Evolutionary conservation across 2,329 filamentous ascomycete genomes (phyloP).

Genomic region (Pyrenophora graminea): DNA sequence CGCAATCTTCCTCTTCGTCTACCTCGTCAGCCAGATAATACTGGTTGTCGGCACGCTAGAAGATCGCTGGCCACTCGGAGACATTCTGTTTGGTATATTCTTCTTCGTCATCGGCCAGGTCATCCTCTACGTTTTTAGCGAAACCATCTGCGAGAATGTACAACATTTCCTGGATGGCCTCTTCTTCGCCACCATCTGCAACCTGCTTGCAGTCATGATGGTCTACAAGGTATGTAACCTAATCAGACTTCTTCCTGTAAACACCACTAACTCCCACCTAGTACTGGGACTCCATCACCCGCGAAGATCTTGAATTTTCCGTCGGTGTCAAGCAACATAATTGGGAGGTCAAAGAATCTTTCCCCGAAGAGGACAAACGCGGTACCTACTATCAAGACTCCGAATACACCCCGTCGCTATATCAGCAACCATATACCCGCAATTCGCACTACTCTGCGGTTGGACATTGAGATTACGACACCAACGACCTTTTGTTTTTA

Average conservation of each 20-base stretch:
- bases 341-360: constrained; percentile 92
- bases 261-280: constrained; percentile 45
- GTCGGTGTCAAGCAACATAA: constrained; percentile 94
- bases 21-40: constrained; percentile 83
- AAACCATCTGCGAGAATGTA: constrained; percentile 78
- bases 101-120: constrained; percentile 94
- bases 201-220: constrained; percentile 97
- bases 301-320: constrained; percentile 96
- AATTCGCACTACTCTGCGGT: constrained; percentile 44
- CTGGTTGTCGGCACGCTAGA: constrained; percentile 88
- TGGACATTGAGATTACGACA: constrained; percentile 29
- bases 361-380: constrained; percentile 78
- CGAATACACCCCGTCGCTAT: constrained; percentile 58
- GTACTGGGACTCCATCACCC: constrained; percentile 99
- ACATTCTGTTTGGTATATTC: constrained; percentile 86
- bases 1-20: constrained; percentile 82
- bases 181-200: constrained; percentile 93
- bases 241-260: neutral
- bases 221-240: constrained; percentile 81
- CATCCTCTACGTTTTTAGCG: constrained; percentile 86
- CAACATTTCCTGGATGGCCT: constrained; percentile 93
- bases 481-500: constrained; percentile 1
- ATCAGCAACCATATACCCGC: constrained; percentile 41
- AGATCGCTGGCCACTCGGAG: constrained; percentile 92
- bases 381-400: constrained; percentile 74